Evolutionary conservation across 176 grass and related monocot genomes (phyloP).

Genomic region (Cenchrus americanus): DNA sequence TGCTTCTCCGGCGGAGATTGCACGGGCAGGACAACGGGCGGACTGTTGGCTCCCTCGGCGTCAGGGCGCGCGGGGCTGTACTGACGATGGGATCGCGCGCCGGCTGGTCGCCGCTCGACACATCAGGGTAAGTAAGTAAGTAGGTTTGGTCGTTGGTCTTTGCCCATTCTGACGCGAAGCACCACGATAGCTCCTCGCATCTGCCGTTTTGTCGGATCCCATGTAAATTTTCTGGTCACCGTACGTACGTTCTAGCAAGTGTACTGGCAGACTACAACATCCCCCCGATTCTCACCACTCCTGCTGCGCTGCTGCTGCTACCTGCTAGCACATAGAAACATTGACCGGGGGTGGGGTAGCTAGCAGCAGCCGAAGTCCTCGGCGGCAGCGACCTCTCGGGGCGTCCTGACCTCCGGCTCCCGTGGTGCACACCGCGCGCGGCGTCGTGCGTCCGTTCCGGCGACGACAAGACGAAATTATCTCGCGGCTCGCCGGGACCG

Average conservation of each 20-base stretch:
- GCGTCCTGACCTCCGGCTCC: background rate
- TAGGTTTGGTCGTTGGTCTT: background rate
- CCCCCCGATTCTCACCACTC: too few species aligned
- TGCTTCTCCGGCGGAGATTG: conserved; percentile 13
- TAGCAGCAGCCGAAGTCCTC: background rate
- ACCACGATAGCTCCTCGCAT: too few species aligned
- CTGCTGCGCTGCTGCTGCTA: too few species aligned
- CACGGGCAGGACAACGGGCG: background rate
- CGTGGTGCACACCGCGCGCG: conserved; percentile 10
- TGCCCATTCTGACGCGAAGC: background rate
- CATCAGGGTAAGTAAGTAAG: too few species aligned
- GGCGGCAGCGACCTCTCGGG: background rate
- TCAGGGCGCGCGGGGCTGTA: background rate
- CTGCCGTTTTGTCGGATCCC: background rate
- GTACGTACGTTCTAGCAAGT: background rate
- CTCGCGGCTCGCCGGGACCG: background rate
- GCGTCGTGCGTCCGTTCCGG: conserved; percentile 26
- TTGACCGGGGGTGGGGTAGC: too few species aligned
- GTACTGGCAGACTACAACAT: background rate
- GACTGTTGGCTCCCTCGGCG: conserved; percentile 12
- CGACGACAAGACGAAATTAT: background rate
- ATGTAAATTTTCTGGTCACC: background rate
- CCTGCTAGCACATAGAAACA: too few species aligned
- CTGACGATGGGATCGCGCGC: background rate
- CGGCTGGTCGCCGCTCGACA: background rate